A percentile compares a stretch with the other conserved stretches of the same genome.
Conservation (phyloP, 2,329 filamentous ascomycete genomes). For the Phaeomoniella chlamydospora region DNA sequence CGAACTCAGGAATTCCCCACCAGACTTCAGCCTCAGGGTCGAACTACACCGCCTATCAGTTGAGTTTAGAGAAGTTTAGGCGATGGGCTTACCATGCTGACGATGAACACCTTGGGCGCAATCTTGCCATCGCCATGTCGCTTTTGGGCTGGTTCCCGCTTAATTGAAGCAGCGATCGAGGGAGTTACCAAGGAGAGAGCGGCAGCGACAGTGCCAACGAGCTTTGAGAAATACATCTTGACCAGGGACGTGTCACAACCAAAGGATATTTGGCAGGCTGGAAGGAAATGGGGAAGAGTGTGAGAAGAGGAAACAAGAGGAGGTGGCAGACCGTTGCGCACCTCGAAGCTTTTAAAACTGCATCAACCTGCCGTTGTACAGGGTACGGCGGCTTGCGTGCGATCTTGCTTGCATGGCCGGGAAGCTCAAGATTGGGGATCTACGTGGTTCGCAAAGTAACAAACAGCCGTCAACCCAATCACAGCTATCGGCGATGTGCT, state of each 20-base stretch:
- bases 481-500: neutral
- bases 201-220: neutral
- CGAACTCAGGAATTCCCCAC: conserved; percentile 40
- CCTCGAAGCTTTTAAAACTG: neutral
- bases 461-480: neutral
- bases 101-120: conserved; percentile 25
- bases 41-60: conserved; percentile 31
- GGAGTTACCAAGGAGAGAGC: neutral
- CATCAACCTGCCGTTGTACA: neutral
- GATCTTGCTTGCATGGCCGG: too few relatives aligned
- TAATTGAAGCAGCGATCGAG: neutral
- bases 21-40: conserved; percentile 46
- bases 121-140: conserved; percentile 10
- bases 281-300: neutral
- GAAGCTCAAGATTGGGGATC: too few relatives aligned
- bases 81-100: conserved; percentile 16
- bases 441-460: too few relatives aligned
- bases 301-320: neutral
- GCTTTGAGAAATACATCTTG: neutral
- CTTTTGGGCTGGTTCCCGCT: neutral
- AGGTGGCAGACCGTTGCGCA: neutral
- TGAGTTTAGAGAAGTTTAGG: conserved; percentile 15
- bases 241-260: neutral
- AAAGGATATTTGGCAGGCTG: too few relatives aligned
- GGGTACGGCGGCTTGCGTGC: neutral